Conservation (phyloP, 1,139 yeast genomes). For the Hansenula sp. region DNA sequence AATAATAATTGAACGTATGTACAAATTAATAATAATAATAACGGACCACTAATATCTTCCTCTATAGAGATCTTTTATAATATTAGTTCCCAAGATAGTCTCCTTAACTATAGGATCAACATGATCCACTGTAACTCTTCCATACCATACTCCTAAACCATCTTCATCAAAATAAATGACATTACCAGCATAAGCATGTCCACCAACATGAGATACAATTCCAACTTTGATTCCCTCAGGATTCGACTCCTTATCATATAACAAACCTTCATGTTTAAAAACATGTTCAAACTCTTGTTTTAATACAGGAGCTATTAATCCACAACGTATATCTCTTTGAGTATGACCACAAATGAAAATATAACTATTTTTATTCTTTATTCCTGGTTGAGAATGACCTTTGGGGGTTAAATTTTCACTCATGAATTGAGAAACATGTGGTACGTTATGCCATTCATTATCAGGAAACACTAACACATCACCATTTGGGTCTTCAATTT, state of each 20-base stretch:
- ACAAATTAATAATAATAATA: not conserved
- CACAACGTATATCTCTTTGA: conserved; percentile 63
- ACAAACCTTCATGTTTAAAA: conserved; percentile 28
- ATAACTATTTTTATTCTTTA: conserved; percentile 14
- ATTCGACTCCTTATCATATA: conserved; percentile 21
- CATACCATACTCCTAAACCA: conserved; percentile 61
- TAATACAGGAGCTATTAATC: conserved; percentile 55
- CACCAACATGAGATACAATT: conserved; percentile 65
- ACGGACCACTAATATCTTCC: conserved; percentile 30
- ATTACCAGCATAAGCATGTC: conserved; percentile 78
- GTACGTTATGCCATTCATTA: conserved; percentile 34
- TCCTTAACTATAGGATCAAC: conserved; percentile 63
- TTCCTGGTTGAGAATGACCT: conserved; percentile 9
- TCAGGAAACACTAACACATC: conserved; percentile 52
- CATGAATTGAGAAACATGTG: conserved; percentile 36
- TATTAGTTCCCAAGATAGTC: conserved; percentile 41
- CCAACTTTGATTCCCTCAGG: conserved; percentile 43
- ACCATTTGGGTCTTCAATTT: conserved; percentile 10
- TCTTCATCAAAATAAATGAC: conserved; percentile 46
- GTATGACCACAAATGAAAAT: conserved; percentile 65
- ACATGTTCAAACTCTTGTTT: conserved; percentile 45
- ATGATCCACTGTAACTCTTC: conserved; percentile 57
- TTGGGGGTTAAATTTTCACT: conserved; percentile 36
- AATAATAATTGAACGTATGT: not conserved
- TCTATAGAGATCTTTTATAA: conserved; percentile 53